These are phyloP conservation scores for Ottelia alismoides DNA, from an alignment of 106 monocot genomes.

Conservation along the genomic window DNA sequence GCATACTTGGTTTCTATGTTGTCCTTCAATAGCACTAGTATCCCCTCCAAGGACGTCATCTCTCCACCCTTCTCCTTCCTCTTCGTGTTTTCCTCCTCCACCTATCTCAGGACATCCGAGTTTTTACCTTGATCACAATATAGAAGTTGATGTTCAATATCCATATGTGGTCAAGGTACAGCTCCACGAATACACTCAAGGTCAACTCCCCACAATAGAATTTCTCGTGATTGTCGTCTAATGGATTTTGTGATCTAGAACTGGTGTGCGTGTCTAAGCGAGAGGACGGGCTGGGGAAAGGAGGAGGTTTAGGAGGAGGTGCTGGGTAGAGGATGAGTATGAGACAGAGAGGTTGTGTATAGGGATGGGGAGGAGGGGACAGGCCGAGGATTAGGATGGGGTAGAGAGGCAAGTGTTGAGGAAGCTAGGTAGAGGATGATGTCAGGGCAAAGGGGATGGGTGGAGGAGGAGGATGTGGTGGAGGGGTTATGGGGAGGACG, in stretches of 20 bases:
- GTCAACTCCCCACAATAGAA: slow-evolving; percentile 27
- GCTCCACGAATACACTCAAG: slow-evolving; percentile 19
- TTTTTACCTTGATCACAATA: slow-evolving; percentile 44
- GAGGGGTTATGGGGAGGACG: no score
- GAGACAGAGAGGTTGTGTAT: no score
- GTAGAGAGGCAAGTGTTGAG: no score
- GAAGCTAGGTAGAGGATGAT: no score
- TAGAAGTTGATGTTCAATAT: slow-evolving; percentile 22
- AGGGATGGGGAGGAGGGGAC: no score
- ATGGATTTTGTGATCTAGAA: slow-evolving; percentile 41
- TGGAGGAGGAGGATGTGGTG: no score
- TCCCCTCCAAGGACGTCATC: slow-evolving; percentile 21
- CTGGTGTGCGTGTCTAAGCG: background rate
- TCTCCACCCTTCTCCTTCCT: background rate
- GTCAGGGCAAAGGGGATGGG: no score
- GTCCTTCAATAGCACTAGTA: slow-evolving; percentile 49
- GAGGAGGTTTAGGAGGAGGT: no score
- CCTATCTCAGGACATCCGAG: slow-evolving; percentile 30
- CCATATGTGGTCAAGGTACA: slow-evolving; percentile 21
- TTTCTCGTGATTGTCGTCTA: slow-evolving; percentile 30
- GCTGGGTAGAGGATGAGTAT: no score
- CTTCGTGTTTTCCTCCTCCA: slow-evolving; percentile 23
- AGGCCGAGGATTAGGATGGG: no score
- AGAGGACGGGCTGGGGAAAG: background rate
- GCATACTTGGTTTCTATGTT: slow-evolving; percentile 32